Evolutionary conservation across 2,329 filamentous ascomycete species (phyloP), one percentile per base, ranked within the genome.

Genomic region (Botryotinia convoluta): DNA sequence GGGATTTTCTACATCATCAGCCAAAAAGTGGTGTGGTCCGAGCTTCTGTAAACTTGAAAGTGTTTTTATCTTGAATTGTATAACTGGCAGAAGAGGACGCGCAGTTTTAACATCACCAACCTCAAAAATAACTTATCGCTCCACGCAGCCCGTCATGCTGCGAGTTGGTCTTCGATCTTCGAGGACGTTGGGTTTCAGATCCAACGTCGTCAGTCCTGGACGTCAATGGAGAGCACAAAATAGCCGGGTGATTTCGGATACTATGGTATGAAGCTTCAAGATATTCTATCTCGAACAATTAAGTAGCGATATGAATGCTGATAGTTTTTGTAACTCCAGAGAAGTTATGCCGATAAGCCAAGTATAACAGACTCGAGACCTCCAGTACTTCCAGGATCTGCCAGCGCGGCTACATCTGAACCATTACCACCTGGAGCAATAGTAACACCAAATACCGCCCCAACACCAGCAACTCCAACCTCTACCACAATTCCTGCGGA

Each of bases 81-180:
- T 35, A 37, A 60, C 75, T 75, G 76, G 75, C 72, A 74, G 65
- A 64, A 74, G 73, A 72, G 29, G 39, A 68, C 73, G 74, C 75
- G 72, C 75, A 68, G 72, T 71, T 68, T 73, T 72, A 76, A 71
- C 76, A 78, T 69, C 75, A 76, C 42, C 72, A 73, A 76, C 60
- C 70, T 74, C 75, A 76, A 77, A 75, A 75, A 75, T 74, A 69
- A 68, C 69, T 71, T 74, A 74, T 78, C 77, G 74, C 74, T 76
- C 77, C 74, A 78, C 77, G 81, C 82, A 86, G 84, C 85, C 84
- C 84, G 85, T 86, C 85, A 91, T 91, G 89, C 87, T 91, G 87
- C 89, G 89, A 85, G 88, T 88, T 83, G 90, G 89, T 83, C 84
- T 91, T 85, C 88, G 86, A 85, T 89, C 89, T 82, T 87, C 87